Evolutionary conservation across 2,329 filamentous ascomycete genomes (phyloP), one percentile per base, ranked within the genome.

Genomic region (Neofusicoccum umdonicola): DNA sequence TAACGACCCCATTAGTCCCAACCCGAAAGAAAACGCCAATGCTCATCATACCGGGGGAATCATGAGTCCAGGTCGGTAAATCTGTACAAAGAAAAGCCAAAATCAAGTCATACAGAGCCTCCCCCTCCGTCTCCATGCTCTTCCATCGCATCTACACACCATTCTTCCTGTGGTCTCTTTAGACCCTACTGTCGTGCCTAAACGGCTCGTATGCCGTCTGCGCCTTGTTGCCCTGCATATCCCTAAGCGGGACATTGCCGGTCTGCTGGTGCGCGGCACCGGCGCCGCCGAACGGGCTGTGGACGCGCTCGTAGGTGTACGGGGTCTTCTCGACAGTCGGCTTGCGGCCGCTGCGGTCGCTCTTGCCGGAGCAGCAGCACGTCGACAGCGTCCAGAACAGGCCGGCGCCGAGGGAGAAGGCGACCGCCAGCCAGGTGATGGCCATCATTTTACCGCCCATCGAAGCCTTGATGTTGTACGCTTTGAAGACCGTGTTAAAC

Each of bases 331-430:
- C 85, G 37, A 83, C 84, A 44, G 77, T 78, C 52, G 79, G 79
- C 67, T 77, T 77, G 19, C 56, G 45, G 48, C 56, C 69, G 66
- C 64, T 52, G 63, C 73, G 69, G 34, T 81, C 79, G 63, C 79
- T 83, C 70, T 84, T 82, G 52, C 92, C 91, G 70, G 85, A 88
- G 84, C 93, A 97, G 87, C 93, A 98, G 89, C 94, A 98, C 72
- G 90, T 86, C 77, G 88, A 92, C 77, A 96, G 87, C 73, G 93
- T 81, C 94, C 95, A 98, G 89, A 98, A 97, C 74, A 97, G 79
- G 68, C 86, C 87, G 7, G 90, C 89, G 47, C 78, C 91, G 39
- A 95, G 75, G 67, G 90, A 89, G 74, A 96, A 93, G 34, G 86
- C 90, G 44, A 89, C 89, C 48, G 88, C 89, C 66, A 98, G 82